phyloP scores from a whole-genome alignment of 2,329 filamentous ascomycete species.

The Penicillium sp. region DNA sequence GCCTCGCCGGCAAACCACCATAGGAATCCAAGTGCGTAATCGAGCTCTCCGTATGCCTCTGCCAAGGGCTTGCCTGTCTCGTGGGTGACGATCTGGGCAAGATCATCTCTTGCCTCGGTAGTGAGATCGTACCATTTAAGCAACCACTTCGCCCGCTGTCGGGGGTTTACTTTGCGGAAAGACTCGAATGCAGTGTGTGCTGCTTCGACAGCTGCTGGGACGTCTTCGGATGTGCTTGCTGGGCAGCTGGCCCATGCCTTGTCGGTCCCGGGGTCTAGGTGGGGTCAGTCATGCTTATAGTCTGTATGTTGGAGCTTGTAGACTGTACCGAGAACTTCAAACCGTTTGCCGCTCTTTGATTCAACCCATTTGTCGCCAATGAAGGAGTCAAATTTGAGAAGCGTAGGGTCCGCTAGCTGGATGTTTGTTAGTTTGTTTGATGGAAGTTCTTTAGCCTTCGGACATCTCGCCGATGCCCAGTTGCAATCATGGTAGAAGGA shows the following conservation, averaged over 20 bases:
- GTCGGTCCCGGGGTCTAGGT: constrained; percentile 53
- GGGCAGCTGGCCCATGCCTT: constrained; percentile 54
- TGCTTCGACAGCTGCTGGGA: constrained; percentile 60
- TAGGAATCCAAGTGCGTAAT: constrained; percentile 56
- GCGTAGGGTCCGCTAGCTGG: constrained; percentile 49
- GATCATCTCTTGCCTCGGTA: constrained; percentile 61
- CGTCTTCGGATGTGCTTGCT: constrained; percentile 57
- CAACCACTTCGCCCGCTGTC: constrained; percentile 62
- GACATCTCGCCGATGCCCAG: constrained; percentile 18
- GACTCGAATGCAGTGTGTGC: constrained; percentile 62
- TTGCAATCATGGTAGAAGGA: neutral
- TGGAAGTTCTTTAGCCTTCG: constrained; percentile 4
- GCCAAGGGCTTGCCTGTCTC: constrained; percentile 61
- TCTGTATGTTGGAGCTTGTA: neutral
- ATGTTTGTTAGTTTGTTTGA: constrained; percentile 23
- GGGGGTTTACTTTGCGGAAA: constrained; percentile 62
- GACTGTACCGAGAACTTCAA: constrained; percentile 50
- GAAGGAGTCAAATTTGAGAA: constrained; percentile 54
- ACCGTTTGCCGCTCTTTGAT: constrained; percentile 50
- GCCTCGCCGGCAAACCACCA: constrained; percentile 64
- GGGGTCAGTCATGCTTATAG: neutral
- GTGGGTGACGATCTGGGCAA: constrained; percentile 64
- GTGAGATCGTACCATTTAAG: constrained; percentile 67
- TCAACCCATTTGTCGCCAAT: constrained; percentile 52
- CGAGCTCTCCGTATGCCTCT: constrained; percentile 57